Evolutionary conservation across 2,329 filamentous ascomycete genomes (phyloP), one percentile per base, ranked within the genome.

Genomic region (Pseudopyrenochaeta lycopersici): DNA sequence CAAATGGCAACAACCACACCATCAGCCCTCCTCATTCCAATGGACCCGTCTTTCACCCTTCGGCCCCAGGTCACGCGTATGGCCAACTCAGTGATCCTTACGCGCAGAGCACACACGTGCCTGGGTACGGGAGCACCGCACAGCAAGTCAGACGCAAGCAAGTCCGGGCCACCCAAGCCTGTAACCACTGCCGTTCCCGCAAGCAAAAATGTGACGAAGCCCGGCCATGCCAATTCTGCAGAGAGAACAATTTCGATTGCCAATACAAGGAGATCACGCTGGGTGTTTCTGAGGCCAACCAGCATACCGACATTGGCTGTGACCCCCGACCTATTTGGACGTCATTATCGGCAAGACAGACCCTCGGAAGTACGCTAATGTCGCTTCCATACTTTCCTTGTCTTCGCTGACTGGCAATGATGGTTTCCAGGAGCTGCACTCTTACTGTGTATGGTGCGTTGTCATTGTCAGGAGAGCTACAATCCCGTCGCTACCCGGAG

Each of bases 231-330:
- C 66, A 72, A 47, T 87, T 88, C 67, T 99, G 95, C 74, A 90
- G 89, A 66, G 93, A 98, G 64, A 96, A 96, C 72, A 88, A 85
- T 61, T 83, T 92, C 29, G 84, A 88, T 47, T 99, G 95, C 79
- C 88, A 91, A 75, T 98, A 97, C 75, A 88, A 93, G 62, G 93
- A 97, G n/a, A n/a, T n/a, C n/a, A n/a, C n/a, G n/a, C n/a, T n/a
- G n/a, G n/a, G n/a, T n/a, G n/a, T n/a, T n/a, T n/a, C n/a, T n/a
- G n/a, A n/a, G n/a, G n/a, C n/a, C n/a, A n/a, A n/a, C n/a, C n/a
- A n/a, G n/a, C n/a, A n/a, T n/a, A n/a, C n/a, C n/a, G n/a, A n/a
- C n/a, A n/a, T n/a, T n/a, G n/a, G n/a, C n/a, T n/a, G n/a, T n/a
- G n/a, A n/a, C n/a, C n/a, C n/a, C n/a, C n/a, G n/a, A n/a, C n/a